phyloP scores from a whole-genome alignment of 176 grass and related monocot genomes.

The Oryza brachyantha region DNA sequence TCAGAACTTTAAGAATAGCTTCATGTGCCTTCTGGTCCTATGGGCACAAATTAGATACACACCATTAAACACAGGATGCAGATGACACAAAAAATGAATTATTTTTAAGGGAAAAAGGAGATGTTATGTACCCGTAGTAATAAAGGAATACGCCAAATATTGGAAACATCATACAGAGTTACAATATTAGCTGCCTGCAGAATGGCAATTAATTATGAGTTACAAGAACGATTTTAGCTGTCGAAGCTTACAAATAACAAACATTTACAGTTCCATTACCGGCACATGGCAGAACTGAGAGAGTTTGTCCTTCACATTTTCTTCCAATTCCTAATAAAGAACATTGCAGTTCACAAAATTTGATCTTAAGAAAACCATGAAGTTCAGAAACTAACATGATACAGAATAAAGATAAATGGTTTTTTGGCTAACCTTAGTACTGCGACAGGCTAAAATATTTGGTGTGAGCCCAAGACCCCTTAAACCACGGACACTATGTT shows the following conservation, averaged over 20 bases:
- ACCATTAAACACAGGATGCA: background rate
- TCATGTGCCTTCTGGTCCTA: conserved; percentile 81
- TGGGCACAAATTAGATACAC: conserved; percentile 3
- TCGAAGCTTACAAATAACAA: background rate
- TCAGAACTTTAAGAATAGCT: conserved; percentile 71
- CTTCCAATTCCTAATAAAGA: conserved; percentile 54
- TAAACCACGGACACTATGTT: conserved; percentile 76
- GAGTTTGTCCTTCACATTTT: conserved; percentile 78
- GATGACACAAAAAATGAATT: background rate
- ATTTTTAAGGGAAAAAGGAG: conserved; percentile 19
- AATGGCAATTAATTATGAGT: conserved; percentile 29
- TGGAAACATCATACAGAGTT: conserved; percentile 74
- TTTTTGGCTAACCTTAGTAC: conserved; percentile 50
- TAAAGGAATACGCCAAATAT: conserved; percentile 82
- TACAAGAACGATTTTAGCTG: background rate
- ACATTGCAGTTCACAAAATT: background rate
- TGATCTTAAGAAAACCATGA: background rate
- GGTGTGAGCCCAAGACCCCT: conserved; percentile 77
- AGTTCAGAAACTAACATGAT: background rate
- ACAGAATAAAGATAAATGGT: background rate
- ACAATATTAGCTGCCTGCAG: conserved; percentile 63
- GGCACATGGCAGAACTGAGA: conserved; percentile 86
- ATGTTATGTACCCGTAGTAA: conserved; percentile 52
- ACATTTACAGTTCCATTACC: conserved; percentile 37
- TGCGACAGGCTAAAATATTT: conserved; percentile 79